phyloP scores from a whole-genome alignment of 805 yeast species.

The Hanseniaspora jakobsenii region DNA sequence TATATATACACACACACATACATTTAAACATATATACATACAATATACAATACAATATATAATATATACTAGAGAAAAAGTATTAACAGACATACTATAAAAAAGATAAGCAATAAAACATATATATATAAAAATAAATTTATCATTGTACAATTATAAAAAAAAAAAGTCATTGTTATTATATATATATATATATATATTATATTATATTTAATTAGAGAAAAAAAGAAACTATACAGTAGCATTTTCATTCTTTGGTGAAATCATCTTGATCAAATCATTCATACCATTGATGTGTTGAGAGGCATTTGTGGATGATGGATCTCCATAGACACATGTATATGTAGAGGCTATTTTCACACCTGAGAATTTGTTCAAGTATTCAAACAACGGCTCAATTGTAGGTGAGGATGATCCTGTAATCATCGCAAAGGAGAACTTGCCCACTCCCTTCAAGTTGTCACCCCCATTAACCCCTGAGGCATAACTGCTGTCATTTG shows the following conservation, averaged over 20 bases:
- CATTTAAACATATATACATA: too few species aligned
- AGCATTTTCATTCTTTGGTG: not conserved
- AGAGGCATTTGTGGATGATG: slow-evolving; percentile 45
- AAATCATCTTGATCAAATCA: slow-evolving; percentile 42
- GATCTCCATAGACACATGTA: slow-evolving; percentile 49
- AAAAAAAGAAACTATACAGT: too few species aligned
- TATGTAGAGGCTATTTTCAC: slow-evolving; percentile 36
- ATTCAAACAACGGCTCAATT: slow-evolving; percentile 57
- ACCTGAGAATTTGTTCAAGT: slow-evolving; percentile 34
- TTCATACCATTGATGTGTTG: slow-evolving; percentile 58
- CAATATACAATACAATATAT: too few species aligned
- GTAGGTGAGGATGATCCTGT: slow-evolving; percentile 57
- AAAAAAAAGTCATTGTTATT: not conserved
- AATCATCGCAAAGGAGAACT: slow-evolving; percentile 37
- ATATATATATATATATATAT: not conserved
- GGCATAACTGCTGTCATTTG: slow-evolving; percentile 16
- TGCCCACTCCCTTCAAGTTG: slow-evolving; percentile 14
- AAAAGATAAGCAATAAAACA: too few species aligned
- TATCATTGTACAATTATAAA: too few species aligned
- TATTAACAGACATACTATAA: too few species aligned
- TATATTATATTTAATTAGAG: not conserved
- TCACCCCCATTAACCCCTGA: slow-evolving; percentile 7
- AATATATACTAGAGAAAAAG: too few species aligned
- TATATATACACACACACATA: too few species aligned
- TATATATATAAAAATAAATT: too few species aligned